Evolutionary conservation across 2,329 filamentous ascomycete genomes (phyloP).

Genomic region (Talaromyces sp.): DNA sequence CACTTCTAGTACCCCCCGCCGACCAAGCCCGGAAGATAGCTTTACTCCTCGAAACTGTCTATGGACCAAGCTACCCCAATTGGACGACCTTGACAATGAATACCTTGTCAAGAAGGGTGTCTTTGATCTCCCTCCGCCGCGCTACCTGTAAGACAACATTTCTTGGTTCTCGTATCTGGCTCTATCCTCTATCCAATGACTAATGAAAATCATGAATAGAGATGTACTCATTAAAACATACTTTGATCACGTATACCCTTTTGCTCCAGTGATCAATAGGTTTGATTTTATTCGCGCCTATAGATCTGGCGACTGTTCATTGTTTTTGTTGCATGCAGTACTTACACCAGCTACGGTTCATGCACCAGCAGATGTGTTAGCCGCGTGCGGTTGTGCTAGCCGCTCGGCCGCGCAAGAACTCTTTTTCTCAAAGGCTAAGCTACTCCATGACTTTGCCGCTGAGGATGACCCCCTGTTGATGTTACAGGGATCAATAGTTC

Average conservation of each 20-base stretch:
- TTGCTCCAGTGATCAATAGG: no score
- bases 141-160: background rate
- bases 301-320: no score
- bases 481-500: conserved; percentile 1
- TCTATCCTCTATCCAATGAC: no score
- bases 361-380: background rate
- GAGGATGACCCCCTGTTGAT: background rate
- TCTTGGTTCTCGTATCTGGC: no score
- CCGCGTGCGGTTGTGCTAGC: conserved; percentile 1
- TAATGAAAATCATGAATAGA: no score
- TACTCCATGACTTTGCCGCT: conserved; percentile 2
- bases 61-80: conserved; percentile 1
- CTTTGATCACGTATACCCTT: no score
- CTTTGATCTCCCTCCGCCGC: background rate
- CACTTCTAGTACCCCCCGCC: background rate
- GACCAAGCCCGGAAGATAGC: background rate
- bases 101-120: conserved; percentile 6
- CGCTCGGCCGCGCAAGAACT: background rate
- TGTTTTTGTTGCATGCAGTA: no score
- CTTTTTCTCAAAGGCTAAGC: conserved; percentile 2
- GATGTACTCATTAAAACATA: no score
- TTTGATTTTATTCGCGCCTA: no score
- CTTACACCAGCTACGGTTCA: background rate
- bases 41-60: background rate
- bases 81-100: conserved; percentile 2